Base-by-base conservation (phyloP, 2,329 filamentous ascomycete species). In the Domatiomyces globalis region DNA sequence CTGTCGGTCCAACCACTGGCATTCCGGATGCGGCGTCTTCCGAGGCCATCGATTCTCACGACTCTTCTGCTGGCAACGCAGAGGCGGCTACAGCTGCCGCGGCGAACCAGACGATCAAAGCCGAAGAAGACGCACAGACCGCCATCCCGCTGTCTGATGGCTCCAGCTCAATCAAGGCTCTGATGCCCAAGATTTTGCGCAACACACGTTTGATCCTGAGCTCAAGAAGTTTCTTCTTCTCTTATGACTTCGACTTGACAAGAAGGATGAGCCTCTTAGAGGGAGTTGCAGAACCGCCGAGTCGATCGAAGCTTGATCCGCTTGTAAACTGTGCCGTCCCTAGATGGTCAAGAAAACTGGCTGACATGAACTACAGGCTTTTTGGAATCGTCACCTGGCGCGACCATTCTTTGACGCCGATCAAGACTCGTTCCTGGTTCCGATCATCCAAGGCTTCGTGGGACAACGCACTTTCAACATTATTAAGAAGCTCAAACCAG, bases 221-320 rank as follows among this genome's bases (percentile, higher is more conserved):
- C 1, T 88, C 84, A 0, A 77, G 78, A 56, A 95, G 87, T 65
- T 96, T 95, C 67, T 96, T 84, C 71, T 98, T 90, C 66, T 89
- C 89, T 0, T 95, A 98, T 65, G 92, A 98, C 58, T 78, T 90
- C 64, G 89, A 98, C 64, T 78, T 98, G 48, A 96, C 92, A 0
- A 78, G 83, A 51, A 81, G 77, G 50, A 65, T 77, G 54, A 65
- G 47, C 43, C n/a, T 54, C 7, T 47, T 54, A 22, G 43, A 46
- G 29, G 51, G 48, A 7, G 48, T 15, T 12, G 33, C 51, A 49
- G 52, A 49, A 20, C 29, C 54, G 25, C 56, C 53, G 18, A 48
- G 53, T 18, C 44, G 42, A 12, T 54, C 54, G 18, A 52, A 50
- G 22, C 33, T 57, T 27, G 53, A 56, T 20, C 53, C 52, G 19